Conservation (phyloP, 1,284 basidiomycete genomes). For the Ceratobasidium sp. region DNA sequence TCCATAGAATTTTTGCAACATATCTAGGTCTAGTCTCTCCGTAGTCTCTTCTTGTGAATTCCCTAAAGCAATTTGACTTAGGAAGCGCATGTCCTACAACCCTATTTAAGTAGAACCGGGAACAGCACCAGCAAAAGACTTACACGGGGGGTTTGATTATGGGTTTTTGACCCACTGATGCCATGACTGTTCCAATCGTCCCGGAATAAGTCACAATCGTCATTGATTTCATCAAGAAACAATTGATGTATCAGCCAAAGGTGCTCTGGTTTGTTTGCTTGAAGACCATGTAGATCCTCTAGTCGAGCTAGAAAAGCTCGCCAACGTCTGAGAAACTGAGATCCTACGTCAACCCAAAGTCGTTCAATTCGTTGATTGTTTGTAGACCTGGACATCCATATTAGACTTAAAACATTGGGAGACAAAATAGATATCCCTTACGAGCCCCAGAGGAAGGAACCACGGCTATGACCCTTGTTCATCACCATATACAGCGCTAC, state of each 20-base stretch:
- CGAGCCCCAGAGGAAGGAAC: constrained; percentile 50
- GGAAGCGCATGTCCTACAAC: neutral
- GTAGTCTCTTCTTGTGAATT: neutral
- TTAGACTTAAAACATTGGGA: neutral
- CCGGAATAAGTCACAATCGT: constrained; percentile 55
- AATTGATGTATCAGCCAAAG: constrained; percentile 60
- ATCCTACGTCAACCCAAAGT: constrained; percentile 58
- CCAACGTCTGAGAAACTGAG: constrained; percentile 56
- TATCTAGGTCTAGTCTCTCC: neutral
- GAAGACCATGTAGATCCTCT: constrained; percentile 54
- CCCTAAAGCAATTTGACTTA: neutral
- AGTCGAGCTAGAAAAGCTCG: constrained; percentile 57
- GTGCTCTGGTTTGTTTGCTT: constrained; percentile 52
- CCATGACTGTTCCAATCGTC: constrained; percentile 56
- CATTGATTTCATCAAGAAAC: constrained; percentile 57
- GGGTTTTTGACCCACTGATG: neutral
- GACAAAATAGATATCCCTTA: constrained; percentile 42
- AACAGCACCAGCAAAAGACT: no score
- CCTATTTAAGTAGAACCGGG: no score
- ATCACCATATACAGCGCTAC: constrained; percentile 46
- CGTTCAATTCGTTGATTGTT: constrained; percentile 52
- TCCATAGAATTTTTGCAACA: neutral
- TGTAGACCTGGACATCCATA: constrained; percentile 8
- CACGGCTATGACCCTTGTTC: constrained; percentile 38
- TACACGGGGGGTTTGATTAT: neutral